Evolutionary conservation across 2,329 filamentous ascomycete species (phyloP), one percentile per base, ranked within the genome.

Genomic region (Pseudogymnoascus sp.): DNA sequence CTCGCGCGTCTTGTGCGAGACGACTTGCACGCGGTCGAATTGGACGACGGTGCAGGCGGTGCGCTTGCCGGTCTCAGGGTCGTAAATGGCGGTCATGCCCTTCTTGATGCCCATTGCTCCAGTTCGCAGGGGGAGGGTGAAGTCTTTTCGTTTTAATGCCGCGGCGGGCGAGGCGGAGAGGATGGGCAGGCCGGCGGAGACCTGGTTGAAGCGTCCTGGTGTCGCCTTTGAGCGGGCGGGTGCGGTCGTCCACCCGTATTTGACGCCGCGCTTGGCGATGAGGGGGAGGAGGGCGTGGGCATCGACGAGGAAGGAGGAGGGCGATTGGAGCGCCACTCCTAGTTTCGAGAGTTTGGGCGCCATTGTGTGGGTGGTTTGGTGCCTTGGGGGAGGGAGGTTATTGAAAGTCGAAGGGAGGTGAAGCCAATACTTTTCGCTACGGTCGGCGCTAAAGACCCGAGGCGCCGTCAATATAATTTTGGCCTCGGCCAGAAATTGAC

Each of bases 41-140:
- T 97, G 92, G 63, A 99, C 83, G 62, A 99, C 89, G 12, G 94
- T 99, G 80, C 92, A 96, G 18, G 92, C 83, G 64, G 87, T 89
- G 67, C 93, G 87, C 67, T 83, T 83, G 69, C 90, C 89, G 25
- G 90, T 89, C 70, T 86, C 84, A 0, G 83, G 77, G 72, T 92
- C 87, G 81, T 89, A 97, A 67, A 97, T 78, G 65, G 89, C 92
- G 47, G 92, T 96, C 90, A 99, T 97, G 75, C 94, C 94, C 78
- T 92, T 93, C 79, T 99, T 99, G 73, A 87, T 82, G 11, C 89
- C 92, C 56, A 99, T 82, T 7, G 91, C 87, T 31, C 94, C 94
- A 1, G 92, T 87, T 28, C 94, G 89, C 44, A 86, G 71, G 0
- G 85, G 85, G 12, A 84, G 83, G 14, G 83, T 84, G 67, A 77